phyloP scores from a whole-genome alignment of 768 basidiomycete genomes.

The Lactifluus rugatus region DNA sequence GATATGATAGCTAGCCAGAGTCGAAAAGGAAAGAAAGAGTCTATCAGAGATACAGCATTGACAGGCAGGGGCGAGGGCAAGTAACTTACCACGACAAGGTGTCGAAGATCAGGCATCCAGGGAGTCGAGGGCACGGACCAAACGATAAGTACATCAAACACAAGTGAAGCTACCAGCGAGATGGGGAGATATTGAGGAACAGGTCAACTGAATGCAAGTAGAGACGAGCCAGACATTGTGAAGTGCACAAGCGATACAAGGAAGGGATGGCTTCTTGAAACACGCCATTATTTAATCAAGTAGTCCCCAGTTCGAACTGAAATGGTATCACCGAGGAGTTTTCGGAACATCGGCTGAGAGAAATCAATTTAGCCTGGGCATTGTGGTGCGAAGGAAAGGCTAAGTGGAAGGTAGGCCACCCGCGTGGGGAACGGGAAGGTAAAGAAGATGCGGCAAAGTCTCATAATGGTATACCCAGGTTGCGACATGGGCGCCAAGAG shows the following conservation, averaged over 20 bases:
- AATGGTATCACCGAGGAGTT: not conserved
- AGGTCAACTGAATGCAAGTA: not conserved
- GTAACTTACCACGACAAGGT: not conserved
- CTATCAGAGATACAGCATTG: not conserved
- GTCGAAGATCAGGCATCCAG: not conserved
- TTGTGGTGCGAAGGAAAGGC: not conserved
- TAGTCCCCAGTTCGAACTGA: not conserved
- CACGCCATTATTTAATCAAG: not conserved
- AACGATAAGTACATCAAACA: not conserved
- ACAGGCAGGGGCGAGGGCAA: not conserved
- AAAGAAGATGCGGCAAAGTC: slow-evolving; percentile 8
- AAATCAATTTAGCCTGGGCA: not conserved
- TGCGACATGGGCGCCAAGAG: slow-evolving; percentile 1
- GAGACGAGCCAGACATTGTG: not conserved
- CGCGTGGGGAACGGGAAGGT: not conserved
- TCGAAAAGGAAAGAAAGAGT: slow-evolving; percentile 8
- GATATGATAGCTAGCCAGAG: not conserved
- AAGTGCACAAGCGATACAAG: not conserved
- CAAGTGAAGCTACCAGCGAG: not conserved
- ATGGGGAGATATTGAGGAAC: not conserved
- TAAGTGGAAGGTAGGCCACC: slow-evolving; percentile 6
- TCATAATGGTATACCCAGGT: slow-evolving; percentile 7
- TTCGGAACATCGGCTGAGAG: not conserved
- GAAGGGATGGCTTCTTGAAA: not conserved
- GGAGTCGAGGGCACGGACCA: not conserved